These are phyloP conservation scores for Acacia concinna DNA, from an alignment of 331 rosid genomes.

Conservation along the genomic window DNA sequence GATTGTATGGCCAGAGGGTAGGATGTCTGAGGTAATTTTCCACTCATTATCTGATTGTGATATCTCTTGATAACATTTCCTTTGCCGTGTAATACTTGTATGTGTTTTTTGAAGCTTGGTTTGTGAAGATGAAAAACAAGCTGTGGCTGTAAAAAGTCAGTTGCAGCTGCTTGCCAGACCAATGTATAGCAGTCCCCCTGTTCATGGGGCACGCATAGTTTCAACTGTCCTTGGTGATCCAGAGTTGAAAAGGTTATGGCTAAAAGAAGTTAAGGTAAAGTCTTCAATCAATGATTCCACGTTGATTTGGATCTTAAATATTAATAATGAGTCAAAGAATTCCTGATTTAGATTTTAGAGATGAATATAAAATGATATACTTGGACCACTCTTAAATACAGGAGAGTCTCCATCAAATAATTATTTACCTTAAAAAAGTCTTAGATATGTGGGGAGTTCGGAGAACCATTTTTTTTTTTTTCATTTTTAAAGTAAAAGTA, in stretches of 20 bases:
- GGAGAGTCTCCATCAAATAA: background rate
- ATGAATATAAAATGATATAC: background rate
- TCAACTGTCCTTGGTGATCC: conserved; percentile 84
- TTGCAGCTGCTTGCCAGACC: conserved; percentile 92
- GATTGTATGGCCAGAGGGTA: conserved; percentile 94
- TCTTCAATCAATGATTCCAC: background rate
- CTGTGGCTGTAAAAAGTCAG: conserved; percentile 89
- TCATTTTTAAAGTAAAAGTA: background rate
- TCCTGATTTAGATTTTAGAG: background rate
- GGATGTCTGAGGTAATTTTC: conserved; percentile 88
- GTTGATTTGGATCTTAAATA: background rate
- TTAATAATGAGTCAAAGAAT: background rate
- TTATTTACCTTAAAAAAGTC: background rate
- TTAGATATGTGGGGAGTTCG: background rate
- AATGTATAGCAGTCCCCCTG: conserved; percentile 95
- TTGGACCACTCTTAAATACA: background rate
- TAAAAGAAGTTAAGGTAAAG: conserved; percentile 86
- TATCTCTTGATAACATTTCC: background rate
- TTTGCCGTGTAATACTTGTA: conserved; percentile 15
- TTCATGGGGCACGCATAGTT: conserved; percentile 85
- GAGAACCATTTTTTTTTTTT: background rate
- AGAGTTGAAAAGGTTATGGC: conserved; percentile 76
- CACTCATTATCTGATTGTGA: conserved; percentile 11
- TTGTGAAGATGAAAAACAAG: conserved; percentile 91
- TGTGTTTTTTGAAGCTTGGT: conserved; percentile 57